These are phyloP conservation scores for Spinellus fusiger DNA, from an alignment of 192 early-diverging fungal species.

Conservation along the genomic window DNA sequence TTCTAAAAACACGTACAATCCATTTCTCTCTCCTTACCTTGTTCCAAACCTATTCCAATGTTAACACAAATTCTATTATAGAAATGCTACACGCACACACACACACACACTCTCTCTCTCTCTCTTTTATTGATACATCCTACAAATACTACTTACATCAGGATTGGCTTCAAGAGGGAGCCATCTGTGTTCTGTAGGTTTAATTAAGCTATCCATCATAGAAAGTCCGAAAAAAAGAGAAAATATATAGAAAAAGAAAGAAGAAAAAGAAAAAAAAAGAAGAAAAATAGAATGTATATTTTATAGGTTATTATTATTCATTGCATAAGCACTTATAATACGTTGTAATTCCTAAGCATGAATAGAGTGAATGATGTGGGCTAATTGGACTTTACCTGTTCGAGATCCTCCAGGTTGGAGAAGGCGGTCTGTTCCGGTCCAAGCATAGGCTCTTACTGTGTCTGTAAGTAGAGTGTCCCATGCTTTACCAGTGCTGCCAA, in stretches of 20 bases:
- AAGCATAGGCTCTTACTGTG: neutral
- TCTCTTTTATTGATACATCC: too few relatives aligned
- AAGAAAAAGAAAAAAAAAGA: neutral
- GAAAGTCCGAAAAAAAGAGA: neutral
- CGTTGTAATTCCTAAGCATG: conserved; percentile 7
- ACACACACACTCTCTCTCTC: too few relatives aligned
- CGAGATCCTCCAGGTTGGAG: conserved; percentile 11
- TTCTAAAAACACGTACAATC: neutral
- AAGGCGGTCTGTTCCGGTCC: neutral
- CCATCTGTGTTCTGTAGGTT: conserved; percentile 51
- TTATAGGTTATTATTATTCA: neutral
- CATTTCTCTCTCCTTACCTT: conserved; percentile 34
- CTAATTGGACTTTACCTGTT: conserved; percentile 5
- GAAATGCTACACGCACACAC: neutral
- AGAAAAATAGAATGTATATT: neutral
- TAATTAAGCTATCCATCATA: too few relatives aligned
- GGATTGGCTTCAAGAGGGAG: conserved; percentile 88
- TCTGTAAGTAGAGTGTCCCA: conserved; percentile 3
- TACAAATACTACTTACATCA: conserved; percentile 43
- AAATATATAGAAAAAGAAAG: neutral
- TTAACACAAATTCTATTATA: neutral
- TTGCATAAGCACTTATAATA: conserved; percentile 3
- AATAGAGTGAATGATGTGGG: neutral
- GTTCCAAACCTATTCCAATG: conserved; percentile 51
- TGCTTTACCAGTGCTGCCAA: conserved; percentile 8